Evolutionary conservation across 306 rosid genomes (phyloP), one percentile per base, ranked within the genome.

Genomic region (Delonix regia): DNA sequence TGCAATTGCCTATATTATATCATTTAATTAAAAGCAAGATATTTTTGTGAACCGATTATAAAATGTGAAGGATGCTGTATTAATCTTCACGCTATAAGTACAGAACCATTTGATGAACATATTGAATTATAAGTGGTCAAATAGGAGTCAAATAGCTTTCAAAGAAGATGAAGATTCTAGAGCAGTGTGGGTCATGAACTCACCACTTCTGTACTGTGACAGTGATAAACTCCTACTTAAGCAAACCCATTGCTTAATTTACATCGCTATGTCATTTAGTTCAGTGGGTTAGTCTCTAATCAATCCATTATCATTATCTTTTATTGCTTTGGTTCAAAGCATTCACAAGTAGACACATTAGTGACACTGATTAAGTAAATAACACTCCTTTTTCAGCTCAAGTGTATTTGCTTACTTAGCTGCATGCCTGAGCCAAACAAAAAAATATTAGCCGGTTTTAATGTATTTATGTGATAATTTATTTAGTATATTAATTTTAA

Each of bases 261-360:
- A 52, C 33, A 13, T 64, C 2, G 16, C 18, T 33, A 24, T 22
- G 16, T 8, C 69, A 63, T 34, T 71, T n/a, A 51, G 1, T 63
- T 71, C 27, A 71, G n/a, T 52, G 25, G 64, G 49, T 71, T 71
- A 33, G 24, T 38, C 38, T 30, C 41, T 30, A 63, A 71, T 71
- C 76, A 49, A 71, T 71, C 28, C 18, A 33, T 22, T 10, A 34
- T 72, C 22, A 34, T 63, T 22, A 62, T 34, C 19, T 10, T 19
- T 30, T 71, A 22, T 71, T 48, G 64, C 76, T 72, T 72, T 4
- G 18, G 14, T 72, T 72, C 27, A 21, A 72, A 72, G 76, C 76
- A 36, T 72, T 13, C 19, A 21, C 64, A 2, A 71, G 34, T 65
- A 18, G n/a, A 53, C n/a, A 6, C 9, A 27, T 33, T 25, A 62